A percentile compares a stretch with the other conserved stretches of the same genome.
phyloP scores from a whole-genome alignment of 2,329 filamentous ascomycete genomes.

The Penicillium digitatum region DNA sequence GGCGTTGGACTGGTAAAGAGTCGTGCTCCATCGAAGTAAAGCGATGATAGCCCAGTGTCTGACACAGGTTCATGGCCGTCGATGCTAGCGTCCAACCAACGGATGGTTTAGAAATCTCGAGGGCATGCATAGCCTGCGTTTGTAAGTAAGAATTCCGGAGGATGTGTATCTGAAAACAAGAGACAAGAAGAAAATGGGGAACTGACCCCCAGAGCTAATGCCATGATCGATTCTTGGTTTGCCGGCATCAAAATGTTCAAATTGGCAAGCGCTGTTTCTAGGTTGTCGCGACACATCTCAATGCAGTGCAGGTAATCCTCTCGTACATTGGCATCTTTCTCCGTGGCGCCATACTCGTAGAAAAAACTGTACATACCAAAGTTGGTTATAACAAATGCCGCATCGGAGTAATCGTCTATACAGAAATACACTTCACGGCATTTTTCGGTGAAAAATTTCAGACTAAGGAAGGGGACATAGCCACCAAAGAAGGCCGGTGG shows the following conservation, averaged over 20 bases:
- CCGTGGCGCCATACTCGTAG: slow-evolving; percentile 26
- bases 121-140: slow-evolving; percentile 55
- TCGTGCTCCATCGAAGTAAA: slow-evolving; percentile 27
- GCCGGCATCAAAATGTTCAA: slow-evolving; percentile 57
- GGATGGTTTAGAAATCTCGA: slow-evolving; percentile 60
- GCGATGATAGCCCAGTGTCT: slow-evolving; percentile 59
- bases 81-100: slow-evolving; percentile 62
- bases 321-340: slow-evolving; percentile 17
- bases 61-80: slow-evolving; percentile 57
- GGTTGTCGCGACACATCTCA: slow-evolving; percentile 41
- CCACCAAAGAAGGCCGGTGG: slow-evolving; percentile 23
- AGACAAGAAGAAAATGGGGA: neutral
- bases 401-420: slow-evolving; percentile 40
- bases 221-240: slow-evolving; percentile 55
- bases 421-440: slow-evolving; percentile 45
- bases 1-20: slow-evolving; percentile 27
- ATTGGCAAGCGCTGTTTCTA: slow-evolving; percentile 45
- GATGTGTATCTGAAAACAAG: neutral
- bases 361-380: slow-evolving; percentile 40
- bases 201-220: slow-evolving; percentile 56
- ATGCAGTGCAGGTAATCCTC: slow-evolving; percentile 32
- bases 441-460: slow-evolving; percentile 35
- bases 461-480: slow-evolving; percentile 33
- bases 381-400: slow-evolving; percentile 40
- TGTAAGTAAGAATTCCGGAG: slow-evolving; percentile 2